Evolutionary conservation across 345 rosid species (phyloP), one percentile per base, ranked within the genome.

Genomic region (Eucalyptus globulus): DNA sequence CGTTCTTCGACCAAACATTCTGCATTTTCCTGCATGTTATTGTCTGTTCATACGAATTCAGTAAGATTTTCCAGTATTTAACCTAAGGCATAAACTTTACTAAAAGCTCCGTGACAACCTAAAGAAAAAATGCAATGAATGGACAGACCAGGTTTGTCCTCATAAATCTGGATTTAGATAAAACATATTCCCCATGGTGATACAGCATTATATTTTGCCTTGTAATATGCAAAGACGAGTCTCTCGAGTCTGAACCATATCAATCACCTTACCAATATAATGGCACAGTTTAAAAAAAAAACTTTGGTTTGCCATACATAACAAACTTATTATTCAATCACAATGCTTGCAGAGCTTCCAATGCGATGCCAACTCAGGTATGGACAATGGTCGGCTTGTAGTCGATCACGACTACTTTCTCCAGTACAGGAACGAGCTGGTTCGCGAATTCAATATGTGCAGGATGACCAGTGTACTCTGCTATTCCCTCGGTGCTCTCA

Each of bases 391-490:
- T 94, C 58, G 98, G 97, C 89, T 93, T 96, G 95, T 95, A 96
- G 90, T 96, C 96, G 31, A 97, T 50, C 43, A 97, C 93, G 44
- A 95, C 15, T 31, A 95, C 88, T 89, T 96, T 96, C 21, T 97
- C 99, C 91, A 93, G 47, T 62, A 87, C 87, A 53, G 92, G 69
- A 10, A 94, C 80, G 93, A 96, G 92, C 89, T 81, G 3, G 88
- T 89, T 93, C 12, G 95, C 96, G 7, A 91, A 96, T 72, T 96
- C 95, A 24, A 94, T 93, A 90, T 96, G 99, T 14, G 90, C 93
- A 81, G 97, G 99, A 90, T 96, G 98, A 90, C 91, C 86, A 85
- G 93, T 10, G 87, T 96, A 96, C 91, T 96, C 97, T 1, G 95
- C 95, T 54, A 96, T 49, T 29, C 92, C 98, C 87, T 94, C 96